Evolutionary conservation across 176 grass and related monocot species (phyloP), one percentile per base, ranked within the genome.

Genomic region (Zea luxurians): DNA sequence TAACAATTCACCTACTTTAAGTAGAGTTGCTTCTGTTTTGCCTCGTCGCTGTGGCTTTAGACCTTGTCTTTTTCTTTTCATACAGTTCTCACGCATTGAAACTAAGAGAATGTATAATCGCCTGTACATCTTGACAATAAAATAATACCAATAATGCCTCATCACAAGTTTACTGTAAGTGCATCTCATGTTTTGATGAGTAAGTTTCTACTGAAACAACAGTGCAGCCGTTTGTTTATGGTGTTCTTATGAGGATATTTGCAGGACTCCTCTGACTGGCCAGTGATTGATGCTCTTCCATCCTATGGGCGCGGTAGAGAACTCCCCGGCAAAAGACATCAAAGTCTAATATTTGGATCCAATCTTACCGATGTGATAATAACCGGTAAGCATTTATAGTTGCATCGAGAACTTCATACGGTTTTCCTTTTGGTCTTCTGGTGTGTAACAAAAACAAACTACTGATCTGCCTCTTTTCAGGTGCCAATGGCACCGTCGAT

Each of bases 301-400:
- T 93, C 90, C 7, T 97, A 93, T 90, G 93, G 88, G 18, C 80
- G 90, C 71, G 93, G 93, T 13, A 92, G 88, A 83, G 90, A 97
- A 73, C 83, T 97, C 59, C 93, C 93, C 73, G 93, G 90, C 60
- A 87, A 84, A 77, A 93, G 93, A 27, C 93, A 93, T 78, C 82
- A 87, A 66, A 92, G 90, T 86, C 84, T 97, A 72, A 89, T 97
- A 76, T 88, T 91, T 66, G 90, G 93, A 74, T 89, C 85, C 42
- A 93, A 93, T 75, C 86, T 93, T 34, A 97, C 90, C n/a, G 90
- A 93, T 82, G 93, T 97, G 2, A 90, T 93, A 73, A 91, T 97
- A 80, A 89, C 85, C 61, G 90, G 93, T 91, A 58, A 79, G 55
- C 57, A 53, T 40, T 40, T 73, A 34, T 73, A 37, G 10, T 68